Evolutionary conservation across 1,284 basidiomycete species (phyloP).

Genomic region (Irpex sp.): DNA sequence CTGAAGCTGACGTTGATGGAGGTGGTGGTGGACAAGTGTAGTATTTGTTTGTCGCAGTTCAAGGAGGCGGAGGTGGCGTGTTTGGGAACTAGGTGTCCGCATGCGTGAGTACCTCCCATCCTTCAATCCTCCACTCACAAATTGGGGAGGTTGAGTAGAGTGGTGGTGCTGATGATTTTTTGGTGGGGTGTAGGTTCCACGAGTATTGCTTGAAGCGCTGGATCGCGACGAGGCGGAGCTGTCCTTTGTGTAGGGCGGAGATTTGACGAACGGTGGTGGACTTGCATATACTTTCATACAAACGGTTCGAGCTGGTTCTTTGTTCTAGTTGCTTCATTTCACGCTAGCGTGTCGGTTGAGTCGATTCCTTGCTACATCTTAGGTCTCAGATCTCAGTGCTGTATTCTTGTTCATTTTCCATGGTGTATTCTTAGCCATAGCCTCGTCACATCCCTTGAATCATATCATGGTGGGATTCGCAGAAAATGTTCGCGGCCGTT

Average conservation of each 20-base stretch:
- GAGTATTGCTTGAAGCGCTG: slow-evolving; percentile 51
- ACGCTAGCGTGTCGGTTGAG: too few species aligned
- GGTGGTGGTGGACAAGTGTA: slow-evolving; percentile 69
- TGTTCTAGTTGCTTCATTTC: neutral
- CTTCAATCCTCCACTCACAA: neutral
- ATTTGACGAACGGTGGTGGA: neutral
- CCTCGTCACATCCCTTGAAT: neutral
- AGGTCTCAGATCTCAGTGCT: neutral
- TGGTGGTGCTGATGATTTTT: neutral
- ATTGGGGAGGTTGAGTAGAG: neutral
- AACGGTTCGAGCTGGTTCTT: neutral
- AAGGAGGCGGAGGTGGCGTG: slow-evolving; percentile 52
- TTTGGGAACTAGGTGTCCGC: slow-evolving; percentile 62
- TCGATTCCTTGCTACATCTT: too few species aligned
- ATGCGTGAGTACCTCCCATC: slow-evolving; percentile 44
- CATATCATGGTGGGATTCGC: too few species aligned
- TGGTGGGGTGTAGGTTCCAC: slow-evolving; percentile 37
- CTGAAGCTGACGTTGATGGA: slow-evolving; percentile 73
- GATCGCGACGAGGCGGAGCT: slow-evolving; percentile 46
- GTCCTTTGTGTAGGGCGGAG: slow-evolving; percentile 41
- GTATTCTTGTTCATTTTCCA: neutral
- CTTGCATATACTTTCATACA: too few species aligned
- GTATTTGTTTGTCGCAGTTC: slow-evolving; percentile 77
- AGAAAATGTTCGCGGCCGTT: too few species aligned
- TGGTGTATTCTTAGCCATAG: neutral